Evolutionary conservation across 2,329 filamentous ascomycete genomes (phyloP).

Genomic region (Microcyclospora pomicola): DNA sequence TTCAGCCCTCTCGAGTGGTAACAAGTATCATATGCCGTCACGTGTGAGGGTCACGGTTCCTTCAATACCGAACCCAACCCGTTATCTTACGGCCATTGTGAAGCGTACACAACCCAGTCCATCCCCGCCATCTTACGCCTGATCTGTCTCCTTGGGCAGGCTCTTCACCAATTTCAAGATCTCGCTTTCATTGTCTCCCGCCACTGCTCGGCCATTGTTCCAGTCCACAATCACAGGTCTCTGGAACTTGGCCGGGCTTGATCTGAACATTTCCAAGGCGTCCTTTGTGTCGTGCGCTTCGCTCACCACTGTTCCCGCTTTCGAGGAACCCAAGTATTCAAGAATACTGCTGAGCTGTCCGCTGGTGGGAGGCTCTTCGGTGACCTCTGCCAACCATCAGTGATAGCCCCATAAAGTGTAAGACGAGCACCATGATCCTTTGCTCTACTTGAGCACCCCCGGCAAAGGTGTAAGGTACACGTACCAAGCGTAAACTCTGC

Average conservation of each 20-base stretch:
- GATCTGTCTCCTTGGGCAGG: conserved; percentile 30
- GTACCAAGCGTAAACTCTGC: conserved; percentile 62
- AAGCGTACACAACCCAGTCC: too few species aligned
- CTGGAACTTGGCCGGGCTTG: conserved; percentile 54
- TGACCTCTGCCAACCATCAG: conserved; percentile 43
- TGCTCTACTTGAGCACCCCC: too few species aligned
- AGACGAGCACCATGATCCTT: neutral
- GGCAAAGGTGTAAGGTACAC: conserved; percentile 2
- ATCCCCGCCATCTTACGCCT: too few species aligned
- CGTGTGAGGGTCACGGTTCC: too few species aligned
- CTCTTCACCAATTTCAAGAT: conserved; percentile 68
- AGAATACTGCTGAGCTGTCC: conserved; percentile 76
- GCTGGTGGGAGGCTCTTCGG: conserved; percentile 62
- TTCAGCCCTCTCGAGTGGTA: too few species aligned
- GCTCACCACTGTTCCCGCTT: conserved; percentile 51
- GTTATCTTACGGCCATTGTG: too few species aligned
- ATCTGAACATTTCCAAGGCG: conserved; percentile 65
- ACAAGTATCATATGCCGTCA: too few species aligned
- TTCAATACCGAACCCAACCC: too few species aligned
- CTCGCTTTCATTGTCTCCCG: conserved; percentile 71
- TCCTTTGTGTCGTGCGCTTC: conserved; percentile 63
- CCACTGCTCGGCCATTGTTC: conserved; percentile 71
- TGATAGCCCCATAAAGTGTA: neutral
- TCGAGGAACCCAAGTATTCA: conserved; percentile 58
- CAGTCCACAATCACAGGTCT: conserved; percentile 82